These are phyloP conservation scores for Phoenix dactylifera DNA, from an alignment of 176 grass and related monocot species.

Conservation along the genomic window DNA sequence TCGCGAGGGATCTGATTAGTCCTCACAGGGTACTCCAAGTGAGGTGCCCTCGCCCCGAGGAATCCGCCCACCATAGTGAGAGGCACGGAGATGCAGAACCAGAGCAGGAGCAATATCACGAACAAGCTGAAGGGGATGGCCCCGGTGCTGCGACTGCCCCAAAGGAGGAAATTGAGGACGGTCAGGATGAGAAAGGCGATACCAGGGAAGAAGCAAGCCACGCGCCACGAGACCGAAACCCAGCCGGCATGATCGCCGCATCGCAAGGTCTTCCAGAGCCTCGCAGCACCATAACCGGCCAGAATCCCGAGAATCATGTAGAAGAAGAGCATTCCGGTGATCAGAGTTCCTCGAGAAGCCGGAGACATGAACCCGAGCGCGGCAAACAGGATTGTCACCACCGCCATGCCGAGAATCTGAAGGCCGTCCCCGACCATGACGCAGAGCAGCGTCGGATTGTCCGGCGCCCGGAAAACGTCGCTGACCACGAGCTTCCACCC, in stretches of 20 bases:
- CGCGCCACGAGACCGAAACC: conserved; percentile 36
- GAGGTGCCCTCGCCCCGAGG: conserved; percentile 23
- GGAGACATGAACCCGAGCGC: conserved; percentile 80
- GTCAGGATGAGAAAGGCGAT: conserved; percentile 37
- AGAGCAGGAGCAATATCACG: conserved; percentile 31
- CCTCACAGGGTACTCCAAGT: conserved; percentile 42
- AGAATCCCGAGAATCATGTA: conserved; percentile 40
- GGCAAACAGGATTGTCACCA: conserved; percentile 58
- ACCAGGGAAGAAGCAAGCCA: conserved; percentile 36
- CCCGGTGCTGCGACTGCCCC: conserved; percentile 58
- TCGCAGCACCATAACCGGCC: conserved; percentile 40
- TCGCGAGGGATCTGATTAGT: conserved; percentile 40
- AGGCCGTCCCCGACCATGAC: conserved; percentile 53
- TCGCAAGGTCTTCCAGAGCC: conserved; percentile 37
- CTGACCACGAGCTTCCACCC: conserved; percentile 53
- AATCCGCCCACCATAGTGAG: conserved; percentile 45
- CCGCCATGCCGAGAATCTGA: conserved; percentile 50
- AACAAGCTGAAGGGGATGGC: conserved; percentile 41
- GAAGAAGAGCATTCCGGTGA: conserved; percentile 53
- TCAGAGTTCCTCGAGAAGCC: conserved; percentile 39
- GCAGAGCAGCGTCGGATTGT: conserved; percentile 36
- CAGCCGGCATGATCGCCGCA: conserved; percentile 34
- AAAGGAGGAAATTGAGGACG: conserved; percentile 48
- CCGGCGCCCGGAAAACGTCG: conserved; percentile 43
- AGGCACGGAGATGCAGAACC: conserved; percentile 60